Percentiles rank a stretch among this genome's conserved stretches.
These are phyloP conservation scores for Phaeomoniella chlamydospora DNA, from an alignment of 2,329 filamentous ascomycete species.

Conservation along the genomic window DNA sequence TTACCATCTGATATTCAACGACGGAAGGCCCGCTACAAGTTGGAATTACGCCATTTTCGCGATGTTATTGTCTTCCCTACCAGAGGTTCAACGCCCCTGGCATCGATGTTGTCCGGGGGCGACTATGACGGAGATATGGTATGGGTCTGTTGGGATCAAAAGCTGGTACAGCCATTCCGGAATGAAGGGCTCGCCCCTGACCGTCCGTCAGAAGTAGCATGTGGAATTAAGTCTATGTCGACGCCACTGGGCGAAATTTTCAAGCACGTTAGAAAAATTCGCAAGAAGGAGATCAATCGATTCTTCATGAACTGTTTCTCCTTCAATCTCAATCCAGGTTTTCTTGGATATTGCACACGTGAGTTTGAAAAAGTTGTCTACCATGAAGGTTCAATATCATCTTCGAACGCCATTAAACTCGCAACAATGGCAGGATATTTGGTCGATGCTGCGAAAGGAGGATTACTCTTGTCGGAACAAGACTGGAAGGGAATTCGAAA, in stretches of 20 bases:
- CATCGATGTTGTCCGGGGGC: conserved; percentile 46
- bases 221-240: conserved; percentile 32
- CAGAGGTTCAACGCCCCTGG: conserved; percentile 36
- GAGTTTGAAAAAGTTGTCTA: conserved; percentile 38
- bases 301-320: conserved; percentile 30
- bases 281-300: conserved; percentile 11
- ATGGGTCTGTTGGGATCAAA: conserved; percentile 46
- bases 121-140: conserved; percentile 51
- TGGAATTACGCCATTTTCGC: conserved; percentile 36
- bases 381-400: conserved; percentile 28
- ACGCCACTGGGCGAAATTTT: conserved; percentile 6
- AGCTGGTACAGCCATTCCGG: conserved; percentile 34
- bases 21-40: conserved; percentile 30
- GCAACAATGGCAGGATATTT: conserved; percentile 27
- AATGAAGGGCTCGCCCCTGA: conserved; percentile 33
- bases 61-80: conserved; percentile 45
- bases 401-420: conserved; percentile 19
- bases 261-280: neutral
- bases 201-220: conserved; percentile 21
- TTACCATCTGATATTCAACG: conserved; percentile 46
- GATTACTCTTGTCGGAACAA: conserved; percentile 23
- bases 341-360: conserved; percentile 37
- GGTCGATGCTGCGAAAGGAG: conserved; percentile 30
- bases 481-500: conserved; percentile 22
- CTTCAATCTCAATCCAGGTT: conserved; percentile 30